Evolutionary conservation across 2,329 filamentous ascomycete species (phyloP), one percentile per base, ranked within the genome.

Genomic region (Colletotrichum sidae): DNA sequence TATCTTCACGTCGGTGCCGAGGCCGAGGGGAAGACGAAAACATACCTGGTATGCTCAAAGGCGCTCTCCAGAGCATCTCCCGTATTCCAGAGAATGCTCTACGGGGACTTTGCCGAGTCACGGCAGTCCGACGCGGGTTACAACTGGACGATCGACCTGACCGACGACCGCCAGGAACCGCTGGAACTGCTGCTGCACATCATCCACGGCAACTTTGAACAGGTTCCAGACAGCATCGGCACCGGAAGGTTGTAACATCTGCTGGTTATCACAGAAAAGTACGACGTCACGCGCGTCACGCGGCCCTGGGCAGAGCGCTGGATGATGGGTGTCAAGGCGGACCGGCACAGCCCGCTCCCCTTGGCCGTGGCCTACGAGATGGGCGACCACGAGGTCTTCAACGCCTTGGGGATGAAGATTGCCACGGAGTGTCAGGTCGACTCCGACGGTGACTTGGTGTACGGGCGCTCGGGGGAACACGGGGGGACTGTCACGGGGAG

Each of bases 341-440:
- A 25, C 9, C 42, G 1, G 38, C 1, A 38, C 2, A 8, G 25
- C 2, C 67, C 67, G 8, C 56, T 72, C 55, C 65, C 74, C 3
- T 55, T 77, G 3, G 76, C 73, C 69, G 70, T 77, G 3, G 67
- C 72, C 1, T 77, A 75, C 71, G 74, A 76, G 65, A 59, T 77
- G 33, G 75, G 75, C 0, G 60, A 69, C 9, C 55, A 66, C 4
- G 64, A 70, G 6, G 54, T 64, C 1, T 76, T 77, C 41, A 50
- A 63, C 33, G 42, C 38, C 7, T 67, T 67, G 8, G 64, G 71
- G 10, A 57, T 68, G n/a, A 69, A 69, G 52, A 69, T 76, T 53
- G 44, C 72, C 15, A 66, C 71, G 6, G 72, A 73, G 50, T 68
- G 65, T 6, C 42, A 57, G 1, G 10, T 57, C 25, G 63, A 66